phyloP scores from a whole-genome alignment of 495 filamentous ascomycete species.

The Penicillium canariense region DNA sequence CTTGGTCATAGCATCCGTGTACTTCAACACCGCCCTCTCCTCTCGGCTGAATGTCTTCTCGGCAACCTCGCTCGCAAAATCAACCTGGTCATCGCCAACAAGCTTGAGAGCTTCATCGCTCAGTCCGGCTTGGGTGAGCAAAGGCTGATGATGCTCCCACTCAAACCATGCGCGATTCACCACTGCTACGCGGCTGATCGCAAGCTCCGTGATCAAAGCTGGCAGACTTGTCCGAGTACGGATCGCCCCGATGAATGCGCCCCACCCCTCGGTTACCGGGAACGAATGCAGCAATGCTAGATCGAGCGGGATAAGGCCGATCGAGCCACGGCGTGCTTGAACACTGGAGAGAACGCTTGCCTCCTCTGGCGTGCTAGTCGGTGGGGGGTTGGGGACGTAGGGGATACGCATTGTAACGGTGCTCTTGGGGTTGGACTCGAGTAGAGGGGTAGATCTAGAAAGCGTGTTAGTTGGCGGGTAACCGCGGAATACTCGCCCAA shows the following conservation, averaged over 20 bases:
- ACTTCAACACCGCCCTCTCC: constrained; percentile 65
- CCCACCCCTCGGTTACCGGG: constrained; percentile 75
- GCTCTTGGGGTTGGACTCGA: background rate
- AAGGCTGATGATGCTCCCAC: constrained; percentile 72
- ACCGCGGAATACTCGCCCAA: background rate
- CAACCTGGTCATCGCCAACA: constrained; percentile 31
- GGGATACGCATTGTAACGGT: constrained; percentile 63
- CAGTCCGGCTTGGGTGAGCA: constrained; percentile 52
- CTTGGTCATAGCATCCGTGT: constrained; percentile 74
- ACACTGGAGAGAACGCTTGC: constrained; percentile 60
- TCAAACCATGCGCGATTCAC: constrained; percentile 75
- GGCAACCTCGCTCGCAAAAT: constrained; percentile 15
- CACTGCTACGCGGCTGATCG: constrained; percentile 72
- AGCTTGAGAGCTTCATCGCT: constrained; percentile 47
- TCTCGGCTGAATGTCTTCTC: constrained; percentile 46
- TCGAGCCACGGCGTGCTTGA: constrained; percentile 59
- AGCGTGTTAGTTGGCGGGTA: background rate
- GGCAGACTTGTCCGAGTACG: constrained; percentile 62
- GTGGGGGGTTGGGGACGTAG: constrained; percentile 61
- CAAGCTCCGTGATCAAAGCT: constrained; percentile 62
- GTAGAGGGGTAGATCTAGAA: background rate
- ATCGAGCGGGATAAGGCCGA: constrained; percentile 67
- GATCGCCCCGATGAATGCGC: constrained; percentile 72
- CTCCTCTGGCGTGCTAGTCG: constrained; percentile 40
- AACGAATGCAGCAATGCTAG: constrained; percentile 71